phyloP scores from a whole-genome alignment of 345 rosid genomes.

The Syzygium jambos region DNA sequence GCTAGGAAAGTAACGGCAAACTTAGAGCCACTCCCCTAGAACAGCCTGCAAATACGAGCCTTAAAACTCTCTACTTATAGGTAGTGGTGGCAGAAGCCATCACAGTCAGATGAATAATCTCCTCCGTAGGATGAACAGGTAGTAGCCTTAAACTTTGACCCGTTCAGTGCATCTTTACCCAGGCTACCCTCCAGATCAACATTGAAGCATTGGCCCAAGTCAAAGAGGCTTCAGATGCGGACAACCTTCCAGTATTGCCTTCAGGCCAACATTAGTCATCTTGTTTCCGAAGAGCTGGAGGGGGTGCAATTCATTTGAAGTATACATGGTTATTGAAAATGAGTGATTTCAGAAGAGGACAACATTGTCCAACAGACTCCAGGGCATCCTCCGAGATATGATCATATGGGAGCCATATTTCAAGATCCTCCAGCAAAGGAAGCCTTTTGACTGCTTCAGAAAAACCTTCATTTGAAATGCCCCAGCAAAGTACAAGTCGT shows the following conservation, averaged over 20 bases:
- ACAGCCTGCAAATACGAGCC: too few species aligned
- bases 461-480: slow-evolving; percentile 10
- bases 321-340: neutral
- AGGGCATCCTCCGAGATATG: neutral
- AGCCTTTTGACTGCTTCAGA: neutral
- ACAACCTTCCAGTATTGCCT: neutral
- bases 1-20: too few species aligned
- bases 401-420: neutral
- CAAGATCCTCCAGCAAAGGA: slow-evolving; percentile 1
- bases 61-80: too few species aligned
- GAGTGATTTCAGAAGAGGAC: neutral
- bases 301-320: neutral
- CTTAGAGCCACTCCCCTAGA: too few species aligned
- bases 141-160: too few species aligned
- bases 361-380: neutral
- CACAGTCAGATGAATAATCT: too few species aligned
- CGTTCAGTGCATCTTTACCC: too few species aligned
- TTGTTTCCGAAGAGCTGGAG: neutral
- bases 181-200: neutral
- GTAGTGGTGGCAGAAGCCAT: too few species aligned
- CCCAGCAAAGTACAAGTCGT: slow-evolving; percentile 20
- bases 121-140: too few species aligned
- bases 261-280: neutral
- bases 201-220: neutral
- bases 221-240: neutral